Evolutionary conservation across 441 rosid genomes (phyloP).

Genomic region (Brassica hybrid): DNA sequence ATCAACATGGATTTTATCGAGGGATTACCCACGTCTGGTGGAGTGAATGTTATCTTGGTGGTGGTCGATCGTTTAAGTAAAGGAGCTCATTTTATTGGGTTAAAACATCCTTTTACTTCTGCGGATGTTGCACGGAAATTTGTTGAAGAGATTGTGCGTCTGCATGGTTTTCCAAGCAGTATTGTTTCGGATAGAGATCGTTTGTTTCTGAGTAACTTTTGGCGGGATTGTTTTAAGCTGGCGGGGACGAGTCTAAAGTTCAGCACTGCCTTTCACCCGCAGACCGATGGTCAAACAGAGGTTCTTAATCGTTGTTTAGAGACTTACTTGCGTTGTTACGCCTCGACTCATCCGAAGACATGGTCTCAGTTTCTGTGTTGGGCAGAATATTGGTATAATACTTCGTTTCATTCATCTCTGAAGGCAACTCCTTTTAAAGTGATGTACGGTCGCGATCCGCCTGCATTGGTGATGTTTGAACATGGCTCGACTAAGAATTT

Average conservation of each 20-base stretch:
- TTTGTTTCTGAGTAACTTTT: background rate
- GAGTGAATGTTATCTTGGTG: background rate
- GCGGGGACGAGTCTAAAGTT: background rate
- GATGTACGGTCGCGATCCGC: background rate
- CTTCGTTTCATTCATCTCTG: background rate
- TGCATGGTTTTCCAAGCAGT: background rate
- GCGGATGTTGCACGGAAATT: background rate
- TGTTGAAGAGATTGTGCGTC: background rate
- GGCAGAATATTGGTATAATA: background rate
- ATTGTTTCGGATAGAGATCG: background rate
- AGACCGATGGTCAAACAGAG: background rate
- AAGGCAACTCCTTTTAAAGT: background rate
- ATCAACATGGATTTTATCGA: background rate
- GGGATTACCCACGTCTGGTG: background rate
- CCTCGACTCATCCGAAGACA: background rate
- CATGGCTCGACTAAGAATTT: background rate
- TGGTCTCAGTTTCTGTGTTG: background rate
- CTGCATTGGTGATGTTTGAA: background rate
- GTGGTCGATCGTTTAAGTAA: background rate
- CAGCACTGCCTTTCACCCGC: background rate
- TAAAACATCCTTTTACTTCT: background rate
- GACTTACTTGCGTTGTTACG: background rate
- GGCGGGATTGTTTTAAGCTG: background rate
- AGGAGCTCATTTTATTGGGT: background rate
- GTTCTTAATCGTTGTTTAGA: background rate